Evolutionary conservation across 306 rosid species (phyloP).

Genomic region (Acmispon strigosus): DNA sequence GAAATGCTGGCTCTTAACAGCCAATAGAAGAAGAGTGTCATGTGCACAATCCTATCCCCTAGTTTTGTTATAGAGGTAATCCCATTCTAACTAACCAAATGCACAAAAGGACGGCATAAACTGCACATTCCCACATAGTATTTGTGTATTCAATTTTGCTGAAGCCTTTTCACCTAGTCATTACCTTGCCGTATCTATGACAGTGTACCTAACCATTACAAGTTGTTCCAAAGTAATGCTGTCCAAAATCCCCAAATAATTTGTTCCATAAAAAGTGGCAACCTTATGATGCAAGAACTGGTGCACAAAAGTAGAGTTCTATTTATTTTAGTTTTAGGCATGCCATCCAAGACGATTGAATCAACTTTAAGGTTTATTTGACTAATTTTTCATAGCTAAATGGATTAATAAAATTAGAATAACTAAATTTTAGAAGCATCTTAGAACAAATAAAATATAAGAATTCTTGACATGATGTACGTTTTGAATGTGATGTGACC

Average conservation of each 20-base stretch:
- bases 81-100: neutral
- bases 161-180: neutral
- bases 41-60: neutral
- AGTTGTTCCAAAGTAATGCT: conserved; percentile 5
- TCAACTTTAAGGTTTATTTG: neutral
- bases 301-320: neutral
- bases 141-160: neutral
- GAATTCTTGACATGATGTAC: neutral
- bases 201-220: neutral
- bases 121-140: neutral
- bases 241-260: neutral
- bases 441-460: neutral
- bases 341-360: neutral
- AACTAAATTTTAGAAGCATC: neutral
- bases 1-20: neutral
- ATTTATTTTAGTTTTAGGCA: neutral
- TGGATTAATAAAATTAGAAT: neutral
- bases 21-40: neutral
- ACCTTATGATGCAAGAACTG: neutral
- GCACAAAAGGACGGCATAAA: neutral
- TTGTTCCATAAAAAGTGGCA: neutral
- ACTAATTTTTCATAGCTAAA: neutral
- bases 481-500: neutral
- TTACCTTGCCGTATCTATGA: no score
- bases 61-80: neutral